Evolutionary conservation across 2,329 filamentous ascomycete species (phyloP), one percentile per base, ranked within the genome.

Genomic region (Verticillium zaregamsianum): DNA sequence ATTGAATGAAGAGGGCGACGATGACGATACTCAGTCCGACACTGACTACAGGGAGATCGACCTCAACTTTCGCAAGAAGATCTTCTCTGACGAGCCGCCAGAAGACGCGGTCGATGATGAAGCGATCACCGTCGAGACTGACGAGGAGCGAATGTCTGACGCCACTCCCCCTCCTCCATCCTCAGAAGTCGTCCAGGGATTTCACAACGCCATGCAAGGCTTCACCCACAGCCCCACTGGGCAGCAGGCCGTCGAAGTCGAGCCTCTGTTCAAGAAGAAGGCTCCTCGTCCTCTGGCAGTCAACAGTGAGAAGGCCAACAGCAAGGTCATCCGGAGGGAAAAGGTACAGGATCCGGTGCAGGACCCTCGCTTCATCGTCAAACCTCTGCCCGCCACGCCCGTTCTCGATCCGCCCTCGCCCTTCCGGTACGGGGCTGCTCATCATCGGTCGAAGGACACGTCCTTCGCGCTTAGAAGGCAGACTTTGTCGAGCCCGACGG

Each of bases 281-380:
- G 12, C 11, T 3, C n/a, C 3, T 23, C n/a, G 45, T 49, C 45
- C 20, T 23, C 45, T 49, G 20, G 20, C 9, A n/a, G 20, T 49
- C 20, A 23, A 23, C 20, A 49, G 12, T n/a, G 20, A 23, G 3
- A 49, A 23, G 20, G 9, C 45, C 3, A 49, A 49, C 3, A 6
- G 20, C 8, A 49, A 49, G 45, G 9, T n/a, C 8, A 25, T 12
- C 3, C n/a, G 11, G 20, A 11, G 23, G 8, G 0, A 75, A 74
- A 2, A 73, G 74, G 0, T 59, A 75, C 0, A 32, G 56, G 0
- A 70, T 76, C 2, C 60, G 60, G 33, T 32, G 6, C 37, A 52
- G n/a, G 35, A 61, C 2, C 31, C 58, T 1, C 49, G 55, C 5
- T 12, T 54, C 2, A 49, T 63, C 6, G 55, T 61, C 20, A 63